Percentiles rank a stretch among this genome's conserved stretches.
phyloP scores from a whole-genome alignment of 805 yeast species.

The Lipomyces sp. region DNA sequence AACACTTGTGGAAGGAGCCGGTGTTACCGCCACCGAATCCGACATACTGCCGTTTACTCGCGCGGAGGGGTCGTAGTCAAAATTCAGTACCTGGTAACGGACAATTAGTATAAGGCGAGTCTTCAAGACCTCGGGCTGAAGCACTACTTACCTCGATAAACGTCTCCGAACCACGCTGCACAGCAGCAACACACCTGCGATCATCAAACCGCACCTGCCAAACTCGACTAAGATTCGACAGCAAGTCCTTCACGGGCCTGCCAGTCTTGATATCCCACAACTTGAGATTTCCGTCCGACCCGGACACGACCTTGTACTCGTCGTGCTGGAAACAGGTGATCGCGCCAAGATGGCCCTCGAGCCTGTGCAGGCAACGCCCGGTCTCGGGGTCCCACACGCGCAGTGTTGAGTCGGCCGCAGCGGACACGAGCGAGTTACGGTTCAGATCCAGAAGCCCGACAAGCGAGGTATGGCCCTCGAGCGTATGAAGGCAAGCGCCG shows the following conservation, averaged over 20 bases:
- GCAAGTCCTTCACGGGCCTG: slow-evolving; percentile 61
- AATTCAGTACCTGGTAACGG: slow-evolving; percentile 14
- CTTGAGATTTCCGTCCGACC: slow-evolving; percentile 82
- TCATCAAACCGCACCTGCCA: slow-evolving; percentile 94
- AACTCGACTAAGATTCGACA: slow-evolving; percentile 75
- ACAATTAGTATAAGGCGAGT: neutral
- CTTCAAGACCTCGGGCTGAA: neutral
- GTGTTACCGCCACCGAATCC: too few relatives aligned
- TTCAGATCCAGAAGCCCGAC: slow-evolving; percentile 84
- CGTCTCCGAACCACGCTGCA: slow-evolving; percentile 66
- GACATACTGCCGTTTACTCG: too few relatives aligned
- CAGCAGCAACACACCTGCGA: slow-evolving; percentile 85
- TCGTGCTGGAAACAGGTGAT: slow-evolving; percentile 93
- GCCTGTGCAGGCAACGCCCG: slow-evolving; percentile 62
- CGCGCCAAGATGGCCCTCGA: slow-evolving; percentile 75
- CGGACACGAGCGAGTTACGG: slow-evolving; percentile 75
- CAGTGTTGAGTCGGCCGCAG: slow-evolving; percentile 91
- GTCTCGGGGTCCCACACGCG: slow-evolving; percentile 89
- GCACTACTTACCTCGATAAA: slow-evolving; percentile 82
- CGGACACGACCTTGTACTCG: slow-evolving; percentile 78
- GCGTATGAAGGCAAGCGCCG: slow-evolving; percentile 63
- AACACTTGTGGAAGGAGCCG: too few relatives aligned
- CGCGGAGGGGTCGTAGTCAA: slow-evolving; percentile 23
- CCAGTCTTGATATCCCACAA: slow-evolving; percentile 85
- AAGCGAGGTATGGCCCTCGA: slow-evolving; percentile 84